Conservation (phyloP, 1,139 yeast genomes). For the Suhomyces taliae region DNA sequence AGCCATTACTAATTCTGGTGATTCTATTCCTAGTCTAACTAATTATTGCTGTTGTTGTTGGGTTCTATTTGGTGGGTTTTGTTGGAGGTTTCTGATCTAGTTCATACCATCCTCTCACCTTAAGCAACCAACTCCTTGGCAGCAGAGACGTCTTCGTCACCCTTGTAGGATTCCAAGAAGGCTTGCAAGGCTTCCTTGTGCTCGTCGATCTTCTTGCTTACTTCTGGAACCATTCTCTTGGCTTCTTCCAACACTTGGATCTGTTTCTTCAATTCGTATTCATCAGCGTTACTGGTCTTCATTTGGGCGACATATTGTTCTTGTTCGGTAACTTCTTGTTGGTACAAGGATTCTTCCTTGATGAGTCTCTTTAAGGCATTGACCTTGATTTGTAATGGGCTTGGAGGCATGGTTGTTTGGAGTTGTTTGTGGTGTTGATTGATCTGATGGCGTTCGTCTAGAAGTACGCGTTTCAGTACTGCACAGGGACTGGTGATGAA, state of each 20-base stretch:
- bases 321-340: slow-evolving; percentile 65
- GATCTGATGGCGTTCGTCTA: not conserved
- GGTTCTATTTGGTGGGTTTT: too few relatives aligned
- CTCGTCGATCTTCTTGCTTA: slow-evolving; percentile 51
- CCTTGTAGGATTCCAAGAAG: slow-evolving; percentile 38
- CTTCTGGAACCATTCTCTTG: slow-evolving; percentile 63
- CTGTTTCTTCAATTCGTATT: slow-evolving; percentile 70
- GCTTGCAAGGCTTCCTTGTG: slow-evolving; percentile 49
- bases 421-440: not conserved
- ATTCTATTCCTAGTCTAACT: too few relatives aligned
- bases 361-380: slow-evolving; percentile 71
- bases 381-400: slow-evolving; percentile 72
- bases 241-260: slow-evolving; percentile 68
- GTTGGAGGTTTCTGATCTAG: too few relatives aligned
- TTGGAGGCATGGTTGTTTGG: slow-evolving; percentile 60
- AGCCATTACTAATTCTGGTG: too few relatives aligned
- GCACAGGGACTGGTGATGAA: too few relatives aligned
- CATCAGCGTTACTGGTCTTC: slow-evolving; percentile 51
- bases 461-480: too few relatives aligned
- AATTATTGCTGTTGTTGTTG: too few relatives aligned
- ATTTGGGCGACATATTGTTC: slow-evolving; percentile 46
- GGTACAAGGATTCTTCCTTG: slow-evolving; percentile 69
- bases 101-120: not conserved
- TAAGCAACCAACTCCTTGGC: slow-evolving; percentile 32
- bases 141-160: slow-evolving; percentile 48